Conservation (phyloP, 768 basidiomycete species). For the Tylopilus plumbeoviolaceoides region DNA sequence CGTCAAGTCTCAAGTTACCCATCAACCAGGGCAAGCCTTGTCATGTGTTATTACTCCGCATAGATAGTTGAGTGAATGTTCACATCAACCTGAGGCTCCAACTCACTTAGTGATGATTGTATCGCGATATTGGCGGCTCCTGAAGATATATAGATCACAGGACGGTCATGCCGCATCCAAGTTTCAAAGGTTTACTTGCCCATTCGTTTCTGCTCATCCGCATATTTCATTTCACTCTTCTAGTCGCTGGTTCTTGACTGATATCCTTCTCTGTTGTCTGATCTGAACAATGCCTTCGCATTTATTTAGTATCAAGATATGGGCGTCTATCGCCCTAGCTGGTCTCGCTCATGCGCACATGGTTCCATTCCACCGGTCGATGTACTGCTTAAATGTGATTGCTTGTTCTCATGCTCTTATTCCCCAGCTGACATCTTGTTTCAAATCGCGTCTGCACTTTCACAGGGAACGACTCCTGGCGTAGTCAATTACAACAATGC, state of each 20-base stretch:
- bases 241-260: neutral
- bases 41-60: neutral
- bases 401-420: neutral
- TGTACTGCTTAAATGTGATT: slow-evolving; percentile 11
- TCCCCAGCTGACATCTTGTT: neutral
- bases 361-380: neutral
- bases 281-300: neutral
- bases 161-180: neutral
- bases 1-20: neutral
- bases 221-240: neutral
- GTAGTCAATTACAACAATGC: slow-evolving; percentile 3
- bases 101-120: neutral
- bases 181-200: neutral
- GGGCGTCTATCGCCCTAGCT: slow-evolving; percentile 10
- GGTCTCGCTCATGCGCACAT: slow-evolving; percentile 10
- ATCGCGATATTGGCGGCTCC: neutral
- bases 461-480: neutral
- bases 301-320: neutral
- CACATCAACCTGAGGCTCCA: neutral
- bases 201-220: neutral
- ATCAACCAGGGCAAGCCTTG: neutral
- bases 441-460: neutral
- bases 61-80: neutral
- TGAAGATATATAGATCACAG: neutral
- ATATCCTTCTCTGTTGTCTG: neutral